Conservation (phyloP, 148 eudicot genomes). For the Heliamphora exappendiculata region DNA sequence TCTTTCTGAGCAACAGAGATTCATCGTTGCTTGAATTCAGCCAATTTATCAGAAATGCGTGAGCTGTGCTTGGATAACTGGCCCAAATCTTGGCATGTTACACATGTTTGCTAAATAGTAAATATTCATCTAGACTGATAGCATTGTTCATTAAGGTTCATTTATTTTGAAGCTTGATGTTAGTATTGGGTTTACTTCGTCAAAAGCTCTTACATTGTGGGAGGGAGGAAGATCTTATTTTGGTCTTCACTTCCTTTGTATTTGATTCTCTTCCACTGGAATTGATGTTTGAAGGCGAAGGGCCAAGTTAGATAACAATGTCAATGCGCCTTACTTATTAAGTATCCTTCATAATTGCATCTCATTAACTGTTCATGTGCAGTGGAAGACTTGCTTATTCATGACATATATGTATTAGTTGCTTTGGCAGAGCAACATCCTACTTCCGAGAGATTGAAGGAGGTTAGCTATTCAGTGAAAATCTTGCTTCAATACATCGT, state of each 20-base stretch:
- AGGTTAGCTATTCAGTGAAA: slow-evolving; percentile 30
- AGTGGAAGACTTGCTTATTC: slow-evolving; percentile 84
- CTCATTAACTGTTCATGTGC: slow-evolving; percentile 16
- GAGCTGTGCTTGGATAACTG: too few relatives aligned
- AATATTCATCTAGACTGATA: background rate
- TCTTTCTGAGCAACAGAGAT: background rate
- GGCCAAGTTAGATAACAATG: background rate
- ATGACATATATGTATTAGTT: slow-evolving; percentile 47
- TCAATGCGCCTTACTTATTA: background rate
- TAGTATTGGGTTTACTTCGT: background rate
- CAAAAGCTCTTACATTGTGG: background rate
- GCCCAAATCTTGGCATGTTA: too few relatives aligned
- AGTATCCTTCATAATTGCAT: background rate
- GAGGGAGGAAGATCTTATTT: background rate
- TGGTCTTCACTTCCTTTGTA: background rate
- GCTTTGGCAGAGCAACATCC: slow-evolving; percentile 41
- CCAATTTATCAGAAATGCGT: too few relatives aligned
- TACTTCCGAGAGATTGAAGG: slow-evolving; percentile 43
- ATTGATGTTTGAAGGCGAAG: background rate
- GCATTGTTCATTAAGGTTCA: background rate
- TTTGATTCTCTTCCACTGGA: background rate
- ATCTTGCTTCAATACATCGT: background rate
- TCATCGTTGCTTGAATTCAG: too few relatives aligned
- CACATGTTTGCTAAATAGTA: too few relatives aligned
- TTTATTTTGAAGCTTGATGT: background rate